phyloP scores from a whole-genome alignment of 2,329 filamentous ascomycete species.

The Aureobasidium uvarum region DNA sequence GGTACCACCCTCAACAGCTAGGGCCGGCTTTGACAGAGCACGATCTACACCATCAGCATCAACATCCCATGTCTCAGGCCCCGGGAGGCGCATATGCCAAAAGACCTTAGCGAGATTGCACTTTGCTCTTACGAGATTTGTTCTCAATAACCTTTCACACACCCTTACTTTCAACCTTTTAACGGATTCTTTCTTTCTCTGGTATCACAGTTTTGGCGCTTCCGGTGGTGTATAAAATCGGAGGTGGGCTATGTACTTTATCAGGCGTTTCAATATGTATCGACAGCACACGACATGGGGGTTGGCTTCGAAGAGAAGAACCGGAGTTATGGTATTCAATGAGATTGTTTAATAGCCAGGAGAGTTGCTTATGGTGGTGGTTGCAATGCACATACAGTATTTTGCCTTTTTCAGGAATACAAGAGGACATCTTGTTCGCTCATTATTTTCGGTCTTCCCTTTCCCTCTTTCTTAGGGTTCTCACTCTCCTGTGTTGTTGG shows the following conservation, averaged over 20 bases:
- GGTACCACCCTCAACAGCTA: constrained; percentile 23
- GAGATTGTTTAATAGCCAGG: not conserved
- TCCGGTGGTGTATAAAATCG: constrained; percentile 9
- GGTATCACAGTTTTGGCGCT: constrained; percentile 6
- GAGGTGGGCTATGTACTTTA: not conserved
- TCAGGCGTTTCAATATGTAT: constrained; percentile 15
- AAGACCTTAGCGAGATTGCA: constrained; percentile 13
- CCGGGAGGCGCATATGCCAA: constrained; percentile 18
- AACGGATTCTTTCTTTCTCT: not conserved
- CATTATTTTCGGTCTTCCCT: not conserved
- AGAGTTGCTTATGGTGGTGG: not conserved
- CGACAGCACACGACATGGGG: constrained; percentile 14
- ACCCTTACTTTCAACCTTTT: not conserved
- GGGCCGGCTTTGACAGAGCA: constrained; percentile 17
- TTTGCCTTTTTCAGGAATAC: not conserved
- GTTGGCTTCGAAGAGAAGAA: not conserved
- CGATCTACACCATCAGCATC: constrained; percentile 22
- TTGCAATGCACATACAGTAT: constrained; percentile 13
- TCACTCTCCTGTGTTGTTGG: not conserved
- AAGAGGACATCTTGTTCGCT: not conserved
- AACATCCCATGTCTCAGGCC: constrained; percentile 23
- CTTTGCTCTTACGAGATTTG: not conserved
- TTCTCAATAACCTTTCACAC: not conserved
- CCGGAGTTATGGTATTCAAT: not conserved
- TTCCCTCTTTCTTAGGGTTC: not conserved